Base-by-base conservation (phyloP, 2,329 filamentous ascomycete species). In the Hypoxylon sp. region DNA sequence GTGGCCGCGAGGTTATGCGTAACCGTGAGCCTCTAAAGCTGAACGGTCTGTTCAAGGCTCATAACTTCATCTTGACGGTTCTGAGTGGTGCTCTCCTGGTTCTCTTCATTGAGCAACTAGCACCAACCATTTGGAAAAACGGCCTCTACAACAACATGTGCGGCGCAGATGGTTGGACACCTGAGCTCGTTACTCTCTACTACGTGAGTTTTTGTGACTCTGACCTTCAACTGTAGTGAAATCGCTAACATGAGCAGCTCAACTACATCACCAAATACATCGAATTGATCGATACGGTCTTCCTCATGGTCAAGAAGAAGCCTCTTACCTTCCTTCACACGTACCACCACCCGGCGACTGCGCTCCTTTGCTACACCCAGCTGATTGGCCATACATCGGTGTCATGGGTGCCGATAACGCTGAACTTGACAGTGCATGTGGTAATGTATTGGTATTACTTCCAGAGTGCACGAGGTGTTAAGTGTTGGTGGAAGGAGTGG, bases 381-480 rank as follows among this genome's bases (percentile, higher is more conserved):
- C 90, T 98, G 70, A 90, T 97, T 78, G 94, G 94, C 73, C 88
- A 93, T 78, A 98, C 94, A 39, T 89, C 94, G 50, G 94, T 98
- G 59, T 97, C 94, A 67, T 98, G 94, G 94, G 93, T 97, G 59
- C 91, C 91, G 68, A 98, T 98, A 80, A 91, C 90, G 52, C 89
- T 98, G 76, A 98, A 98, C 87, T 84, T 98, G 78, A 89, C 89
- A 70, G 94, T 98, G 53, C 94, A 98, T 83, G 94, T 98, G 64
- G 92, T 97, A 79, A 98, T 98, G 94, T 98, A 98, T 90, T 97
- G 94, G 94, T 98, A 98, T 90, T 98, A 98, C 89, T 98, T 98
- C 90, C 94, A 98, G 87, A 94, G 93, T 78, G 94, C 94, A 55
- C 94, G 94, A 76, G 95, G 95, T 74, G 90, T 98, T 81, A 91